Conservation (phyloP, 2,329 filamentous ascomycete genomes). For the Hypoxylon sp. region DNA sequence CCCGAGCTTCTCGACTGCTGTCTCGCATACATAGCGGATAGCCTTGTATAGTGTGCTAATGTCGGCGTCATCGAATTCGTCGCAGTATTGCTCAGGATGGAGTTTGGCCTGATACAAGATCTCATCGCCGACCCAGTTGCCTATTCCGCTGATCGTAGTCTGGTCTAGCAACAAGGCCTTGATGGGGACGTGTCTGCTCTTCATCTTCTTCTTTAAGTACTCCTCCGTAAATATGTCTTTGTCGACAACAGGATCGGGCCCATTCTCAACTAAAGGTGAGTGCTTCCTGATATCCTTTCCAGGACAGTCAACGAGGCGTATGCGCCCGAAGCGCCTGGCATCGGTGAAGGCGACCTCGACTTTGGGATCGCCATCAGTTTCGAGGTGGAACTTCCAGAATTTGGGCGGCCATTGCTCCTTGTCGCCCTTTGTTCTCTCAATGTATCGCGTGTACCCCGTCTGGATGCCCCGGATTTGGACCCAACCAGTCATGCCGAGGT, state of each 20-base stretch:
- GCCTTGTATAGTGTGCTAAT: conserved; percentile 79
- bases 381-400: conserved; percentile 88
- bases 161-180: conserved; percentile 93
- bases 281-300: conserved; percentile 81
- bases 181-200: conserved; percentile 84
- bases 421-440: conserved; percentile 76
- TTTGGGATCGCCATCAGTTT: conserved; percentile 69
- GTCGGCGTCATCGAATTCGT: conserved; percentile 81
- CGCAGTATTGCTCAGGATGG: conserved; percentile 93
- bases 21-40: conserved; percentile 84
- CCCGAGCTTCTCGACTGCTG: conserved; percentile 82
- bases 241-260: conserved; percentile 92
- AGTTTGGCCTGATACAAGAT: conserved; percentile 89
- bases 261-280: conserved; percentile 89
- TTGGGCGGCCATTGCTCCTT: conserved; percentile 86
- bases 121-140: conserved; percentile 98
- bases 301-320: conserved; percentile 86
- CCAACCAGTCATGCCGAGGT: conserved; percentile 89
- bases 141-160: conserved; percentile 88
- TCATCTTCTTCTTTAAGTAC: conserved; percentile 81
- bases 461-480: conserved; percentile 86
- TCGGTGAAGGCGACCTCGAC: conserved; percentile 86
- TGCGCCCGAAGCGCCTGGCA: conserved; percentile 80
- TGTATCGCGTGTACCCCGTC: conserved; percentile 85
- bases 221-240: conserved; percentile 80